phyloP scores from a whole-genome alignment of 2,329 filamentous ascomycete species.

The Plenodomus biglobosus region DNA sequence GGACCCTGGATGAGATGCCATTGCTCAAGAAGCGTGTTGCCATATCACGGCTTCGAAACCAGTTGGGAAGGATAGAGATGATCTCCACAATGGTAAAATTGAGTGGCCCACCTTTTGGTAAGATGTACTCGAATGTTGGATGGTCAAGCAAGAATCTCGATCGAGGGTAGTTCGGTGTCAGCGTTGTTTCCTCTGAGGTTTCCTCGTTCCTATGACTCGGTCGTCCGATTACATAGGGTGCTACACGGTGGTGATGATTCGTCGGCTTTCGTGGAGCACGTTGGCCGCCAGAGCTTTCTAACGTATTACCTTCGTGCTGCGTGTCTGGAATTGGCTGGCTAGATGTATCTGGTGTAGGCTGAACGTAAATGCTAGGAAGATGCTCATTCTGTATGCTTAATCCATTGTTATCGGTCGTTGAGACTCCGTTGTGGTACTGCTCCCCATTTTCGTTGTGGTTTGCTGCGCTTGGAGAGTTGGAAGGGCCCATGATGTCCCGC shows the following conservation, averaged over 20 bases:
- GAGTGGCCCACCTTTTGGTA: conserved; percentile 4
- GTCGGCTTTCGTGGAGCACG: not conserved
- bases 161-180: not conserved
- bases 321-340: too few relatives aligned
- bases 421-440: too few relatives aligned
- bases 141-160: conserved; percentile 2
- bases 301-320: too few relatives aligned
- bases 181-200: not conserved
- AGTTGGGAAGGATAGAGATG: conserved; percentile 18
- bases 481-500: too few relatives aligned
- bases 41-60: conserved; percentile 16
- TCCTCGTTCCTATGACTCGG: not conserved
- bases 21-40: conserved; percentile 19
- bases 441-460: too few relatives aligned
- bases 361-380: too few relatives aligned
- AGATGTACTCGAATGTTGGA: conserved; percentile 11
- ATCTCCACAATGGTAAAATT: conserved; percentile 24
- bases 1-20: conserved; percentile 11
- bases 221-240: not conserved
- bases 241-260: not conserved
- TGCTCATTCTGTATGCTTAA: too few relatives aligned
- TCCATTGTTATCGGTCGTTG: too few relatives aligned
- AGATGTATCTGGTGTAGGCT: too few relatives aligned
- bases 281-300: not conserved
- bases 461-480: too few relatives aligned